phyloP scores from a whole-genome alignment of 2,329 filamentous ascomycete genomes.

The Exophiala xenobiotica region DNA sequence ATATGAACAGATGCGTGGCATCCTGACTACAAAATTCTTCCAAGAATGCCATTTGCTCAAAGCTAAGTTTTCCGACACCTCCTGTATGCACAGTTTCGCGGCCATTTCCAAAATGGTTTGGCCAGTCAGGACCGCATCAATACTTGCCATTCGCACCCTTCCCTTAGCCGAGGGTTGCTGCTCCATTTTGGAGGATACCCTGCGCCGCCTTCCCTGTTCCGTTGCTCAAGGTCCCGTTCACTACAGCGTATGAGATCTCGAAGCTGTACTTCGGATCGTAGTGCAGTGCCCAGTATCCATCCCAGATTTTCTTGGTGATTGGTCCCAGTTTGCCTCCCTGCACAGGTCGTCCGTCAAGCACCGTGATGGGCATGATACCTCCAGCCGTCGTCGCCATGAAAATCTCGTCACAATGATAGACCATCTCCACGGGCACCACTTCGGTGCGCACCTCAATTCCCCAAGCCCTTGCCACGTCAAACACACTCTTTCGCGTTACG shows the following conservation, averaged over 20 bases:
- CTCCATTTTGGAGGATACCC: no score
- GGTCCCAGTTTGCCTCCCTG: conserved; percentile 46
- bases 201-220: neutral
- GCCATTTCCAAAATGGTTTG: neutral
- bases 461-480: conserved; percentile 42
- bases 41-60: neutral
- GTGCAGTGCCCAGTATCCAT: conserved; percentile 53
- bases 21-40: neutral
- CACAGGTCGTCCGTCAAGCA: conserved; percentile 45
- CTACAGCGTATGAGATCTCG: conserved; percentile 19
- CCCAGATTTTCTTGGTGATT: conserved; percentile 52
- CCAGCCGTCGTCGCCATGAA: conserved; percentile 56
- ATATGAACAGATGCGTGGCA: neutral
- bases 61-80: neutral
- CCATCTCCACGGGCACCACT: conserved; percentile 43
- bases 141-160: conserved; percentile 9
- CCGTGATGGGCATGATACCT: conserved; percentile 55
- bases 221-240: neutral
- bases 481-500: conserved; percentile 50
- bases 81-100: neutral
- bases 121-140: neutral
- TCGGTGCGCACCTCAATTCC: conserved; percentile 42
- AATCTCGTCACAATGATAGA: conserved; percentile 49
- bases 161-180: neutral
- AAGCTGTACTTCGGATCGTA: conserved; percentile 42